Evolutionary conservation across 169 alveolate genomes (phyloP).

Genomic region (Eimeria falciformis): DNA sequence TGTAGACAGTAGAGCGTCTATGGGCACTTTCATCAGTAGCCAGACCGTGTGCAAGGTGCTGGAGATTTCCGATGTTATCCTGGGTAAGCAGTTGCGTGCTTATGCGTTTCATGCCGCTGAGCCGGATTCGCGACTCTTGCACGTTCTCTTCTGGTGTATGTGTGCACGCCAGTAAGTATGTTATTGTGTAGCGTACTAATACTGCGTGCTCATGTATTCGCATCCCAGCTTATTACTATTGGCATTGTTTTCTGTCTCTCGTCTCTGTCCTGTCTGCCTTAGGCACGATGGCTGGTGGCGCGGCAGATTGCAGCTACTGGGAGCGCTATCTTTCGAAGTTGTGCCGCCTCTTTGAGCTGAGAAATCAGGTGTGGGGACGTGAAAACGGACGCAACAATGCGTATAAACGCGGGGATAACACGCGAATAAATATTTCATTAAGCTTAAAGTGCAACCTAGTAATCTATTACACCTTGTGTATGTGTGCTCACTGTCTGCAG

Average conservation of each 20-base stretch:
- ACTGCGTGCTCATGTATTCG: too few relatives aligned
- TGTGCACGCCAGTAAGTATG: too few relatives aligned
- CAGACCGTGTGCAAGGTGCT: constrained; percentile 96
- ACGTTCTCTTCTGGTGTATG: too few relatives aligned
- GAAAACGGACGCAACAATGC: too few relatives aligned
- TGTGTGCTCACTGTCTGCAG: constrained; percentile 75
- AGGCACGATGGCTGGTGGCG: constrained; percentile 99
- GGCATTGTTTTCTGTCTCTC: neutral
- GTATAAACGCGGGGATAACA: too few relatives aligned
- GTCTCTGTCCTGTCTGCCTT: neutral
- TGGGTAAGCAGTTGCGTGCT: constrained; percentile 83
- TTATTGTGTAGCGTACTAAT: too few relatives aligned
- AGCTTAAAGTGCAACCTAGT: too few relatives aligned
- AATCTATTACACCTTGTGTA: neutral
- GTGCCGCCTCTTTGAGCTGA: constrained; percentile 93
- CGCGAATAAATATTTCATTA: too few relatives aligned
- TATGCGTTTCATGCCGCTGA: neutral
- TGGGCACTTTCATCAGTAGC: constrained; percentile 98
- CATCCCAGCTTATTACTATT: neutral
- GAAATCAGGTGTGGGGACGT: constrained; percentile 86
- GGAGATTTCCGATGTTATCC: constrained; percentile 96
- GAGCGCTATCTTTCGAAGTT: constrained; percentile 95
- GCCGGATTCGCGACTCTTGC: too few relatives aligned
- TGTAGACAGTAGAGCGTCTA: constrained; percentile 99
- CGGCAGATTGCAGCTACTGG: constrained; percentile 99